Base-by-base conservation (phyloP, 2,329 filamentous ascomycete species). In the Verticillium dahliae region DNA sequence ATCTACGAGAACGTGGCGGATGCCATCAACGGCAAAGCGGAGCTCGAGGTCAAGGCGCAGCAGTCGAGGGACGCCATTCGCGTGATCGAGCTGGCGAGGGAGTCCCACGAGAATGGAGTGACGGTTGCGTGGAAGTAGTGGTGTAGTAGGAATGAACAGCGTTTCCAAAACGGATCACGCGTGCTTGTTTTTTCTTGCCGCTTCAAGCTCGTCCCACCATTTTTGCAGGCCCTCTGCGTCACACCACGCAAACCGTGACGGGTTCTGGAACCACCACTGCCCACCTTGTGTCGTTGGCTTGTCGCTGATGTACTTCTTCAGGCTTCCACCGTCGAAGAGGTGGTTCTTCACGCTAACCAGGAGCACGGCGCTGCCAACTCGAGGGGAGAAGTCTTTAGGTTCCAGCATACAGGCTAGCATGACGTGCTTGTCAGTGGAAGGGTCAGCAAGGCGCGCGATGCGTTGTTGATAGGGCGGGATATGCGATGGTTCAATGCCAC, bases 331-430 rank as follows among this genome's bases (percentile, higher is more conserved):
- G 15, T 85, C 83, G 61, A 81, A 85, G 1, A 76, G 70, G 58
- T 86, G 83, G 37, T 85, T 86, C 72, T 85, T 86, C 1, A 85
- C 82, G 0, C 82, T 82, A 0, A 81, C 74, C 0, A 86, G 70
- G 4, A 86, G 65, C 1, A 85, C 79, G 0, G 78, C 78, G 58
- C 76, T 80, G 3, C 83, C 83, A 0, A 84, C 67, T 0, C 55
- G 61, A 0, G 83, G 83, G 1, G 62, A 64, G 65, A 85, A 86
- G 0, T 68, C 66, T 1, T 80, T 77, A 0, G 83, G 78, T 33
- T 85, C 80, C 4, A 85, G 74, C 58, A 85, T 85, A 0, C 85
- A 80, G 0, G 82, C 84, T 3, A 86, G 68, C 45, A 80, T 77
- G 4, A 85, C 79, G 22, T 78, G 79, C 66, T 84, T 84, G 6